Percentiles rank a stretch among this genome's conserved stretches.
Evolutionary conservation across 192 early-diverging fungal species (phyloP).

Genomic region (Coemansia sp.): DNA sequence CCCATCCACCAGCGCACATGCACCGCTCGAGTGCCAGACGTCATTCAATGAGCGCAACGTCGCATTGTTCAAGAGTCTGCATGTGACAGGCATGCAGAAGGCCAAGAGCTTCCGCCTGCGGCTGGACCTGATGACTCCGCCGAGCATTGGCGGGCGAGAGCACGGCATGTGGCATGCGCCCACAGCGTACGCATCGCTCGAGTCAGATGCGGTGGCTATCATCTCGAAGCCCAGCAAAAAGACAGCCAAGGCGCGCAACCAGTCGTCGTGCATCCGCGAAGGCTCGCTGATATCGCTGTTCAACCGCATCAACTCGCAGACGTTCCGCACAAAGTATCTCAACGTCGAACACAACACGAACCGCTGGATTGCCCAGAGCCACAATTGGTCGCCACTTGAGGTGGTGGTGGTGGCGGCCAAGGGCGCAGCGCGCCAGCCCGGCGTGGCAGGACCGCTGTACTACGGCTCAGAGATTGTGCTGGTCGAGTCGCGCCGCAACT

Average conservation of each 20-base stretch:
- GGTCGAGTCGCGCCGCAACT: conserved; percentile 62
- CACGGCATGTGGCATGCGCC: conserved; percentile 18
- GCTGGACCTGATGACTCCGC: conserved; percentile 58
- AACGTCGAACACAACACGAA: conserved; percentile 55
- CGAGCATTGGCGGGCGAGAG: conserved; percentile 14
- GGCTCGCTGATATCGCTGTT: conserved; percentile 80
- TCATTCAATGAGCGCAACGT: conserved; percentile 54
- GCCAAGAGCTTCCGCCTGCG: conserved; percentile 75
- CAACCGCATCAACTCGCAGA: conserved; percentile 91
- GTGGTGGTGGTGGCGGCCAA: conserved; percentile 25
- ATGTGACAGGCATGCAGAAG: conserved; percentile 77
- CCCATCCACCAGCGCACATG: conserved; percentile 48
- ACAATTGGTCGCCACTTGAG: conserved; percentile 55
- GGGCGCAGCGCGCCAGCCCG: conserved; percentile 1
- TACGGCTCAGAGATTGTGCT: conserved; percentile 77
- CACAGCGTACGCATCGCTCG: conserved; percentile 61
- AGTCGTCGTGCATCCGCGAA: conserved; percentile 71
- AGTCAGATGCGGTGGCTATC: conserved; percentile 74
- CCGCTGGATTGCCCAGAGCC: conserved; percentile 53
- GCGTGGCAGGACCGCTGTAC: conserved; percentile 26
- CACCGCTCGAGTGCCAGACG: conserved; percentile 50
- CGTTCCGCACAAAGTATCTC: conserved; percentile 83
- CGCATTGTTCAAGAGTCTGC: conserved; percentile 72
- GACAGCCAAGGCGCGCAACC: conserved; percentile 78
- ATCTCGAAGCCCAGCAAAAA: conserved; percentile 95